These are phyloP conservation scores for Penicillium aurantiogriseum DNA, from an alignment of 2,329 filamentous ascomycete genomes.

Conservation along the genomic window DNA sequence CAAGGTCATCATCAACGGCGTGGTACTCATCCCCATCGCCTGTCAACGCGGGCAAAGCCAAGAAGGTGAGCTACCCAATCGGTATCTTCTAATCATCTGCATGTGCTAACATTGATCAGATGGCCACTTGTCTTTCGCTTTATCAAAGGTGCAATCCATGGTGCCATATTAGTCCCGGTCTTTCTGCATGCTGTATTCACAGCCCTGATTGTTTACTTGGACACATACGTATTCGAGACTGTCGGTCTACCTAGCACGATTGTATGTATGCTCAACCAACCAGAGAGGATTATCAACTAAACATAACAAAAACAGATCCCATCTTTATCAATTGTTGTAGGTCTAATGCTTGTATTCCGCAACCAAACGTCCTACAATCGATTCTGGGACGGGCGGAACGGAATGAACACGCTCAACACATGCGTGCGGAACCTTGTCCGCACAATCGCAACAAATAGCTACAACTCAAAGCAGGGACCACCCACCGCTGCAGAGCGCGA, in stretches of 20 bases:
- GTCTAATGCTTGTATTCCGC: conserved; percentile 66
- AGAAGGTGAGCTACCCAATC: conserved; percentile 21
- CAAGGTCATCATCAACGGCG: conserved; percentile 21
- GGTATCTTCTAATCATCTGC: background rate
- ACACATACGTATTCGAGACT: conserved; percentile 51
- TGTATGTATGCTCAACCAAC: conserved; percentile 35
- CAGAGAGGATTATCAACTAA: background rate
- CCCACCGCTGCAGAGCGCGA: conserved; percentile 47
- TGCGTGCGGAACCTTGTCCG: conserved; percentile 59
- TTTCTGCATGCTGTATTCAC: conserved; percentile 58
- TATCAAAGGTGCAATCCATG: conserved; percentile 63
- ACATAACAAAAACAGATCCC: conserved; percentile 48
- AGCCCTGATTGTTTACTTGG: conserved; percentile 58
- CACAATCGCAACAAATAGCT: conserved; percentile 53
- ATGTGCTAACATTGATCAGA: conserved; percentile 35
- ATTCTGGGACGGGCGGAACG: conserved; percentile 62
- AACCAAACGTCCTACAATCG: conserved; percentile 64
- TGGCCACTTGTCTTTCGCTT: conserved; percentile 64
- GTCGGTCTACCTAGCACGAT: conserved; percentile 59
- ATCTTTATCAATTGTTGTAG: conserved; percentile 63
- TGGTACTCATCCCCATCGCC: conserved; percentile 30
- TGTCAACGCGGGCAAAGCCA: conserved; percentile 34
- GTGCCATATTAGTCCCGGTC: conserved; percentile 57
- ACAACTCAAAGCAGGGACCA: conserved; percentile 32
- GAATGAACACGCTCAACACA: conserved; percentile 58